These are phyloP conservation scores for Quercus lobata DNA, from an alignment of 331 rosid species.

Conservation along the genomic window DNA sequence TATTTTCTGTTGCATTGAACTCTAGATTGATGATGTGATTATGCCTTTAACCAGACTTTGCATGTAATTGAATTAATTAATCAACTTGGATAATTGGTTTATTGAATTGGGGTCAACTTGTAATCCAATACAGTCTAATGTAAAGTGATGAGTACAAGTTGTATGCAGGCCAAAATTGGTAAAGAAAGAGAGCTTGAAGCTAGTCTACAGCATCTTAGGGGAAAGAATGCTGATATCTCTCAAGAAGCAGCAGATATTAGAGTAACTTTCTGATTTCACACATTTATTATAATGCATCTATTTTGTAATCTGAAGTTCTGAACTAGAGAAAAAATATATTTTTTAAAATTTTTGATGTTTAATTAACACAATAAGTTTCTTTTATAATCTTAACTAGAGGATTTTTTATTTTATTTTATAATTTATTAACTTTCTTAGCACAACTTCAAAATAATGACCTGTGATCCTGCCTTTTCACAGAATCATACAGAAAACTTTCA, in stretches of 20 bases:
- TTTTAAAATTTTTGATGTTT: too few species aligned
- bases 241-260: constrained; percentile 65
- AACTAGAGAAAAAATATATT: too few species aligned
- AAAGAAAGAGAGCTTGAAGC: constrained; percentile 47
- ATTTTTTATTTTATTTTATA: not conserved
- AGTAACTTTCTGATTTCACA: constrained; percentile 27
- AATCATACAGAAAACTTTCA: constrained; percentile 17
- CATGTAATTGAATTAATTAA: too few species aligned
- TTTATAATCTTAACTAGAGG: not conserved
- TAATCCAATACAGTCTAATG: too few species aligned
- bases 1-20: too few species aligned
- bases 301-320: too few species aligned
- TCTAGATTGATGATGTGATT: too few species aligned
- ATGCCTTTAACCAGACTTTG: too few species aligned
- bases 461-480: constrained; percentile 23
- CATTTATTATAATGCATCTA: not conserved
- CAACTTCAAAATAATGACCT: not conserved
- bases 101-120: too few species aligned
- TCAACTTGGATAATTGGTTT: too few species aligned
- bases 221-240: constrained; percentile 50
- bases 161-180: constrained; percentile 29
- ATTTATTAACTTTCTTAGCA: not conserved
- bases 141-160: too few species aligned
- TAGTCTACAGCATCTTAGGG: constrained; percentile 59
- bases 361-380: not conserved